Percentiles rank a stretch among this genome's conserved stretches.
Conservation (phyloP, 2,329 filamentous ascomycete species). For the Dactylella cylindrospora region DNA sequence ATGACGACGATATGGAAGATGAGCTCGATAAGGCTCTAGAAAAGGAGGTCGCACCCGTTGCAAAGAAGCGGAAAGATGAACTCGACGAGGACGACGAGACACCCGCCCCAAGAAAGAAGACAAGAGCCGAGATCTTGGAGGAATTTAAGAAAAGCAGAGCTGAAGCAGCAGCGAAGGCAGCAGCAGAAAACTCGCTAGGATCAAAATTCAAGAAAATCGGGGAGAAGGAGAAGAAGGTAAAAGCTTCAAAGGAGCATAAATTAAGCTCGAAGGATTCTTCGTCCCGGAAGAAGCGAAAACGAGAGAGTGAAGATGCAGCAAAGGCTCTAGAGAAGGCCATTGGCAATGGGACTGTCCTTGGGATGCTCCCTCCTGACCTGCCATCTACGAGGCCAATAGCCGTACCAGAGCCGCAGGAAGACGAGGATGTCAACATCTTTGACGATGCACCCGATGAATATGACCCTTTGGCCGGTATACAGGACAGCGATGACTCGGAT, state of each 20-base stretch:
- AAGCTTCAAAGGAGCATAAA: conserved; percentile 57
- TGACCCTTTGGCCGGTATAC: conserved; percentile 64
- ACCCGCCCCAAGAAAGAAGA: conserved; percentile 62
- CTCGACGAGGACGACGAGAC: conserved; percentile 64
- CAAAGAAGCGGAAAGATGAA: conserved; percentile 58
- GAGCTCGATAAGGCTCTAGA: conserved; percentile 64
- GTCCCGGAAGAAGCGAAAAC: conserved; percentile 55
- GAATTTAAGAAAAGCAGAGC: conserved; percentile 66
- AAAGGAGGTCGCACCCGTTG: conserved; percentile 59
- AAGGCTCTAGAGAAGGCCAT: conserved; percentile 6
- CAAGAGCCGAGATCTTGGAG: conserved; percentile 67
- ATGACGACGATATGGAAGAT: conserved; percentile 62
- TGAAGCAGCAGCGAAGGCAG: conserved; percentile 58
- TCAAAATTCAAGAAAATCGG: conserved; percentile 68
- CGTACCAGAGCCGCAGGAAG: conserved; percentile 56
- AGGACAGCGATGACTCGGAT: conserved; percentile 53
- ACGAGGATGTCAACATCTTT: conserved; percentile 66
- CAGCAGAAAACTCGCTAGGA: conserved; percentile 59
- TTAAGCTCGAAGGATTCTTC: conserved; percentile 63
- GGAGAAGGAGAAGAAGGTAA: conserved; percentile 44
- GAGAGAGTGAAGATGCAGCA: conserved; percentile 47
- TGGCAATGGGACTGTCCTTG: conserved; percentile 37
- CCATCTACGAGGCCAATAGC: conserved; percentile 41
- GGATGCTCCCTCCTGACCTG: conserved; percentile 47
- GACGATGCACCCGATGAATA: conserved; percentile 68